Evolutionary conservation across 345 rosid species (phyloP), one percentile per base, ranked within the genome.

Genomic region (Euphorbia lathyris): DNA sequence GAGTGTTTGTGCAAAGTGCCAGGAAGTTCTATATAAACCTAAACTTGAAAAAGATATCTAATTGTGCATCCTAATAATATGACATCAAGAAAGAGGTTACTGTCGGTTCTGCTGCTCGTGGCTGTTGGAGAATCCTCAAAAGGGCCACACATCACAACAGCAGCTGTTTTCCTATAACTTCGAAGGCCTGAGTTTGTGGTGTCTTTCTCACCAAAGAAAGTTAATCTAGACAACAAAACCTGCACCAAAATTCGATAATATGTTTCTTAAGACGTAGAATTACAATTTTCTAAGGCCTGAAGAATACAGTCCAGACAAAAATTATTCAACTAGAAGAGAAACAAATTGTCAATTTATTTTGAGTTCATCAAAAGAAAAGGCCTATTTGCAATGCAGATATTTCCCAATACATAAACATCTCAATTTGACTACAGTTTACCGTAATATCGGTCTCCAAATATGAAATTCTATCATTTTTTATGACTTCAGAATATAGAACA

Each of bases 71-170:
- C 48, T 42, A 13, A 8, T 12, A 1, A 7, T 16, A 13, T 52
- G 32, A 16, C 40, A 25, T 27, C 57, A 65, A 27, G 42, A 13
- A 62, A 72, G 56, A 65, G 55, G 23, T 76, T 90, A 92, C 99
- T 77, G 0, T 81, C 87, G 69, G 98, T 92, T 83, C 93, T 85
- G 85, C 90, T 92, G 34, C 48, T 26, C 52, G 98, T 96, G 51
- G 95, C 96, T 5, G 94, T 86, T 1, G 99, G 99, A 69, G 99
- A 96, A 25, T 86, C 81, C 16, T 96, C 93, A 61, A 96, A 53
- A 71, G 92, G 88, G 23, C 94, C 86, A 25, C 99, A 96, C 95
- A 96, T 92, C 55, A 92, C 96, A 77, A 90, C 90, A 79, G 87
- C 97, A 3, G 99, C 98, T 53, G 99, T 87, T 64, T 85, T 77